A percentile compares a stretch with the other conserved stretches of the same genome.
Conservation (phyloP, 306 rosid genomes). For the Lotus japonicus region DNA sequence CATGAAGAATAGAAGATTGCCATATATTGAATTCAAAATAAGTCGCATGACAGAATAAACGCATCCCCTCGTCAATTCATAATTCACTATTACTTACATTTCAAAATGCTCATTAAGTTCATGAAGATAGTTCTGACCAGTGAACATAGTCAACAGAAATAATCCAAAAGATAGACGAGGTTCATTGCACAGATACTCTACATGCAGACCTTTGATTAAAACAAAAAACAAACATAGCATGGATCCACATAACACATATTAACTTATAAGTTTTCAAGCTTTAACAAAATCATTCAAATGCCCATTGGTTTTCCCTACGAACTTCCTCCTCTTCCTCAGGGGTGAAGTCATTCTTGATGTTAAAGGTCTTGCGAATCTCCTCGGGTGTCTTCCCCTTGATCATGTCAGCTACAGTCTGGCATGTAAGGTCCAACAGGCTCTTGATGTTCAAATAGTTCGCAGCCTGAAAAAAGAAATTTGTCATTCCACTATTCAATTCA, state of each 20-base stretch:
- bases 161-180: slow-evolving; percentile 14
- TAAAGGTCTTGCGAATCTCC: slow-evolving; percentile 70
- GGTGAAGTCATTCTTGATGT: slow-evolving; percentile 69
- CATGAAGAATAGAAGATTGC: not conserved
- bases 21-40: not conserved
- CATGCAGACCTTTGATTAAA: slow-evolving; percentile 3
- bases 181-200: slow-evolving; percentile 21
- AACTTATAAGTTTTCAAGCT: not conserved
- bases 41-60: slow-evolving; percentile 7
- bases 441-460: slow-evolving; percentile 80
- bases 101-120: slow-evolving; percentile 12
- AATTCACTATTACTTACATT: slow-evolving; percentile 38
- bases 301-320: slow-evolving; percentile 83
- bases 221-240: slow-evolving; percentile 15
- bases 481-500: not conserved
- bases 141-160: slow-evolving; percentile 20
- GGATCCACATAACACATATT: not conserved
- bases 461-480: slow-evolving; percentile 40
- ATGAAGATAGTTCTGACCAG: not conserved
- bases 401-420: slow-evolving; percentile 80
- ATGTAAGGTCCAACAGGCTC: slow-evolving; percentile 64
- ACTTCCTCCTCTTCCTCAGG: slow-evolving; percentile 80
- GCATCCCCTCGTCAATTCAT: slow-evolving; percentile 21
- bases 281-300: slow-evolving; percentile 50
- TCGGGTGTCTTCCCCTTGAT: slow-evolving; percentile 80